Evolutionary conservation across 352 stramenopile species (phyloP).

Genomic region (Phytophthora rubi): DNA sequence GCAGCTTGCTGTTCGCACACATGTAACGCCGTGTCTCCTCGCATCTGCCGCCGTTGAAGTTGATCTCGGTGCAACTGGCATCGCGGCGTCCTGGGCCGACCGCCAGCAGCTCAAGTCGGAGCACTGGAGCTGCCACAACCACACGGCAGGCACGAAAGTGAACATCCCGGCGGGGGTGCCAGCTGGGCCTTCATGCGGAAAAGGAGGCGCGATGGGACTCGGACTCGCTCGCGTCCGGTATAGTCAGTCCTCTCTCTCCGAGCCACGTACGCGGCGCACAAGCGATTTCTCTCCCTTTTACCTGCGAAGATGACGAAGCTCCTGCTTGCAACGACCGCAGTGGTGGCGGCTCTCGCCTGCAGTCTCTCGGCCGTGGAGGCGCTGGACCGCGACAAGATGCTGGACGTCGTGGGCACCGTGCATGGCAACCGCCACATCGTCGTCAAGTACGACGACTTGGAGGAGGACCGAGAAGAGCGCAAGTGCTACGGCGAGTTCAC

Average conservation of each 20-base stretch:
- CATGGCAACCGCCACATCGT: conserved; percentile 36
- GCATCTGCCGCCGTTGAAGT: neutral
- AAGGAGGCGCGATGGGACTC: conserved; percentile 31
- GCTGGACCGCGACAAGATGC: conserved; percentile 40
- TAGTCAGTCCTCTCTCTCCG: conserved; percentile 26
- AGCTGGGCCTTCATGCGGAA: conserved; percentile 30
- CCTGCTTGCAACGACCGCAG: conserved; percentile 10
- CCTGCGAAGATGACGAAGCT: conserved; percentile 14
- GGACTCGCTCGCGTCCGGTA: conserved; percentile 8
- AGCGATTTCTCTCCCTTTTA: conserved; percentile 27
- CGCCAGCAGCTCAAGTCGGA: neutral
- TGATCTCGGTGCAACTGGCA: neutral
- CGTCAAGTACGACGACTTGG: conserved; percentile 28
- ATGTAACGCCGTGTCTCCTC: neutral
- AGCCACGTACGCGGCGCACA: conserved; percentile 31
- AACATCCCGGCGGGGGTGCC: conserved; percentile 17
- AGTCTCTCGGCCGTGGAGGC: conserved; percentile 22
- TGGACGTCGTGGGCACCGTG: conserved; percentile 42
- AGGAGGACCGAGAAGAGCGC: conserved; percentile 31
- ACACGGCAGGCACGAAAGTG: conserved; percentile 26
- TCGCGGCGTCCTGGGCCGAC: no score
- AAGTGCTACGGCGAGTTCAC: conserved; percentile 56
- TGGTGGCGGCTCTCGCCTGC: conserved; percentile 19
- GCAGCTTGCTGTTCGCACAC: neutral
- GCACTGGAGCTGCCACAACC: conserved; percentile 23